Evolutionary conservation across 2,329 filamentous ascomycete genomes (phyloP).

Genomic region (Botrytis byssoidea): DNA sequence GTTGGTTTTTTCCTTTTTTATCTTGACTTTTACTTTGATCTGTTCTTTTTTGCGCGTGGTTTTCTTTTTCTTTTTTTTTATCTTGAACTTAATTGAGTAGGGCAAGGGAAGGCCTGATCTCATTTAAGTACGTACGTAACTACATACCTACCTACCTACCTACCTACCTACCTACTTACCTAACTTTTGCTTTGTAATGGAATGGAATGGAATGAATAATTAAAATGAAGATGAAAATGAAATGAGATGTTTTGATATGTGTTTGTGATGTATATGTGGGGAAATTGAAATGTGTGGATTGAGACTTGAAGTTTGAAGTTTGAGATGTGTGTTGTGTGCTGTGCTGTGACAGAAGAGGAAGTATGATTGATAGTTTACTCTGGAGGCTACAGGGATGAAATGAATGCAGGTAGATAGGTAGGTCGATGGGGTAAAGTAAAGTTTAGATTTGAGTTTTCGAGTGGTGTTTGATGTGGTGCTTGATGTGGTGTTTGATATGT

Average conservation of each 20-base stretch:
- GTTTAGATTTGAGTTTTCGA: too few relatives aligned
- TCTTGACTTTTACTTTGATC: conserved; percentile 12
- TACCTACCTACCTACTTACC: neutral
- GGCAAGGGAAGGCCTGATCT: neutral
- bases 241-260: neutral
- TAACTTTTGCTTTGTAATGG: conserved; percentile 20
- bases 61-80: neutral
- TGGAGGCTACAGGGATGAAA: too few relatives aligned
- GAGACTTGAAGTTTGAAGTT: too few relatives aligned
- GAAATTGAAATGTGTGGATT: too few relatives aligned
- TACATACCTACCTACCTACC: neutral
- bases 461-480: too few relatives aligned
- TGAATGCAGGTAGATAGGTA: too few relatives aligned
- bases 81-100: neutral
- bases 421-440: too few relatives aligned
- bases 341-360: too few relatives aligned
- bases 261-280: too few relatives aligned
- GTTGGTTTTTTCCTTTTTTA: neutral
- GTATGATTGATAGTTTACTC: too few relatives aligned
- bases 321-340: too few relatives aligned
- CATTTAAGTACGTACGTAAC: neutral
- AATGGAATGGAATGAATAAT: conserved; percentile 10
- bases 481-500: too few relatives aligned
- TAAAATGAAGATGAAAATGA: neutral
- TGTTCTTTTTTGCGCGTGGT: neutral